Conservation (phyloP, 1,284 basidiomycete species). For the Somion occarium region DNA sequence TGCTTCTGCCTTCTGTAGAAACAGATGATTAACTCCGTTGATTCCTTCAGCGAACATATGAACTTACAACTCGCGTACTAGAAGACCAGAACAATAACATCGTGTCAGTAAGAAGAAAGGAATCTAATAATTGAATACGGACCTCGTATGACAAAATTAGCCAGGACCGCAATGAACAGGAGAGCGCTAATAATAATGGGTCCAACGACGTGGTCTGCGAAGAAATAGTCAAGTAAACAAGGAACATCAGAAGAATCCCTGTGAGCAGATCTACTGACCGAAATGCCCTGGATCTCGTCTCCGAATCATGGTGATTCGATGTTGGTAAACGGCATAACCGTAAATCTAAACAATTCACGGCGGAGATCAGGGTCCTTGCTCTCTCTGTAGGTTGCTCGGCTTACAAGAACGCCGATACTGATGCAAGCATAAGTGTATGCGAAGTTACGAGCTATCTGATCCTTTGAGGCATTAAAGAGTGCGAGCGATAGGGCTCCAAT, state of each 20-base stretch:
- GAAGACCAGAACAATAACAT: no score
- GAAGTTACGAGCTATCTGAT: slow-evolving; percentile 72
- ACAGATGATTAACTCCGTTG: no score
- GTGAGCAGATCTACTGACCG: slow-evolving; percentile 44
- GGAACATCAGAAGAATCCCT: background rate
- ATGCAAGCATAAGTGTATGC: slow-evolving; percentile 85
- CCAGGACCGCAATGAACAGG: slow-evolving; percentile 81
- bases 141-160: slow-evolving; percentile 87
- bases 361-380: background rate
- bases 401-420: slow-evolving; percentile 61
- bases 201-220: slow-evolving; percentile 71
- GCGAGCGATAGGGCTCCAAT: slow-evolving; percentile 85
- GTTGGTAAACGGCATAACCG: slow-evolving; percentile 85
- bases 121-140: slow-evolving; percentile 10
- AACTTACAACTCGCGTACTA: slow-evolving; percentile 44
- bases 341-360: no score
- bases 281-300: slow-evolving; percentile 89
- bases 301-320: slow-evolving; percentile 88
- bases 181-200: slow-evolving; percentile 77
- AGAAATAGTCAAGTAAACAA: slow-evolving; percentile 2
- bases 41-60: no score
- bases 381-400: slow-evolving; percentile 16
- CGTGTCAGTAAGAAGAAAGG: background rate
- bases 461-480: slow-evolving; percentile 83
- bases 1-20: slow-evolving; percentile 28